Evolutionary conservation across 495 filamentous ascomycete species (phyloP).

Genomic region (Trichoderma parareesei): DNA sequence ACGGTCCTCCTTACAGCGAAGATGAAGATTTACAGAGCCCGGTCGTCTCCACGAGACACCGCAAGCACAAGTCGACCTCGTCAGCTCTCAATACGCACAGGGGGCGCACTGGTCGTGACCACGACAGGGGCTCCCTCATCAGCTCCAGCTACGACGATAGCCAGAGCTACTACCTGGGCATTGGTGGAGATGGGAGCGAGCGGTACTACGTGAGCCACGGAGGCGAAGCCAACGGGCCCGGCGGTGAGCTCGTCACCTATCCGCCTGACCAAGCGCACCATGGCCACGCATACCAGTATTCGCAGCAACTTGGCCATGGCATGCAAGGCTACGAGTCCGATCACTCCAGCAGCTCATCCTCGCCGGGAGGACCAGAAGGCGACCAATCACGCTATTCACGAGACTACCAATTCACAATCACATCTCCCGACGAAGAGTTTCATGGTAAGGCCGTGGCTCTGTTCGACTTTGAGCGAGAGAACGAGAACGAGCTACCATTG

Average conservation of each 20-base stretch:
- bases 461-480: constrained; percentile 90
- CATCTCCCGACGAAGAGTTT: constrained; percentile 94
- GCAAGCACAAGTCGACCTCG: constrained; percentile 70
- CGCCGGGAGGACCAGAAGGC: constrained; percentile 38
- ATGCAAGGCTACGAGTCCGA: constrained; percentile 50
- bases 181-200: constrained; percentile 65
- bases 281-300: constrained; percentile 41
- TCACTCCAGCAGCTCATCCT: constrained; percentile 47
- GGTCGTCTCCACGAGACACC: constrained; percentile 68
- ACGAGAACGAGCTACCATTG: constrained; percentile 90
- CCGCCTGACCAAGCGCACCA: constrained; percentile 48
- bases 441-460: constrained; percentile 93
- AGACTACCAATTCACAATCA: constrained; percentile 92
- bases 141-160: constrained; percentile 35
- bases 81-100: constrained; percentile 30
- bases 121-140: constrained; percentile 29
- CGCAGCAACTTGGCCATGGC: constrained; percentile 13
- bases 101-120: constrained; percentile 35
- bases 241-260: constrained; percentile 75
- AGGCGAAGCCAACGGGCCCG: constrained; percentile 60
- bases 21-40: constrained; percentile 94
- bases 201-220: constrained; percentile 69
- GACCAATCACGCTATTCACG: constrained; percentile 69
- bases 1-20: constrained; percentile 94
- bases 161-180: constrained; percentile 57